Percentiles rank a stretch among this genome's conserved stretches.
Conservation (phyloP, 208 protist genomes). For the Trypanosoma lewisi region DNA sequence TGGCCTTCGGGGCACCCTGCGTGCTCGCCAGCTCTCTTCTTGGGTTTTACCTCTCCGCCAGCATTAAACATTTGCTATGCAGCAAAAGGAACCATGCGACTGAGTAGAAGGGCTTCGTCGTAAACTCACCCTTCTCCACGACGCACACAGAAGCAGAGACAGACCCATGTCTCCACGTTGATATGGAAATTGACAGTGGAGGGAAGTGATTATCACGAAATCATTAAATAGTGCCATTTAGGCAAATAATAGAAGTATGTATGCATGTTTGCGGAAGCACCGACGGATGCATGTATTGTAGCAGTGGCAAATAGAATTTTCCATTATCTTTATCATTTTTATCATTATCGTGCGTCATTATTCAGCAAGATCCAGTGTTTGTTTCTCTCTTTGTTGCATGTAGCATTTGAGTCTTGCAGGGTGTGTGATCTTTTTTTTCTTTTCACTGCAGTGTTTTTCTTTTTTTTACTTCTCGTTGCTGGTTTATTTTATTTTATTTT, state of each 20-base stretch:
- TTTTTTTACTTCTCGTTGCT: constrained; percentile 7
- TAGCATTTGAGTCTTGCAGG: neutral
- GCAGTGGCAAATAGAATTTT: neutral
- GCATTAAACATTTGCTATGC: neutral
- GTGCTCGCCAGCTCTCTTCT: constrained; percentile 10
- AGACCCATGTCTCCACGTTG: too few relatives aligned
- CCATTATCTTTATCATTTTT: neutral
- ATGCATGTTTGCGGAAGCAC: too few relatives aligned
- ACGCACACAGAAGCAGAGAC: too few relatives aligned
- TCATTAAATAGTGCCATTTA: too few relatives aligned
- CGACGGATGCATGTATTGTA: too few relatives aligned
- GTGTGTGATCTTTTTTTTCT: neutral
- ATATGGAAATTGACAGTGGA: too few relatives aligned
- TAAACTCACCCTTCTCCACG: too few relatives aligned
- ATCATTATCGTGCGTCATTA: neutral
- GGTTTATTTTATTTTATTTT: neutral
- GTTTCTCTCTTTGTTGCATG: constrained; percentile 4
- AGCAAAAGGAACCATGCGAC: neutral
- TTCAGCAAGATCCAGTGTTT: too few relatives aligned
- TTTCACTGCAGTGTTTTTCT: neutral
- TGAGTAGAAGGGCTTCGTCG: neutral
- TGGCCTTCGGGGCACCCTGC: constrained; percentile 11
- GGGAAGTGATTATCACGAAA: too few relatives aligned
- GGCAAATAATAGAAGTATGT: constrained; percentile 2
- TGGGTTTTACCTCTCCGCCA: constrained; percentile 12